These are phyloP conservation scores for Lentinula novae-zelandiae DNA, from an alignment of 1,284 basidiomycete species.

Conservation along the genomic window DNA sequence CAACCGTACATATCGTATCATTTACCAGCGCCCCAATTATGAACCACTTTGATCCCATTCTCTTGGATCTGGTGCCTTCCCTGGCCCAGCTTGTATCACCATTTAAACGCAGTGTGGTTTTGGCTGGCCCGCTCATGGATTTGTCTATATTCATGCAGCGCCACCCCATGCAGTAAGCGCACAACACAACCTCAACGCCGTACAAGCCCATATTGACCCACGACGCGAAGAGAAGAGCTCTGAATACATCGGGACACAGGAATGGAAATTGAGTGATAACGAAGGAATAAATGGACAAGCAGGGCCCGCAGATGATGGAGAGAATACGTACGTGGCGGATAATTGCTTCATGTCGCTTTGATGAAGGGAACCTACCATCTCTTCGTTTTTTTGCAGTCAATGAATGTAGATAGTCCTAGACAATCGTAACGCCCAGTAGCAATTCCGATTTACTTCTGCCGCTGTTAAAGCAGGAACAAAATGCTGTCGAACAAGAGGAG, in stretches of 20 bases:
- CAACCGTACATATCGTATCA: conserved; percentile 5
- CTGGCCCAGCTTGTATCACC: neutral
- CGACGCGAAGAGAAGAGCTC: conserved; percentile 3
- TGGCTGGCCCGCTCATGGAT: neutral
- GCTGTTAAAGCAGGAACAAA: neutral
- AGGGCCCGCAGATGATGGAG: neutral
- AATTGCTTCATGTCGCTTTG: neutral
- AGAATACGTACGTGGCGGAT: neutral
- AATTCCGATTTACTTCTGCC: neutral
- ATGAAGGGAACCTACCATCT: neutral
- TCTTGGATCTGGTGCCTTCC: neutral
- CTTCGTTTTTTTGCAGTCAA: neutral
- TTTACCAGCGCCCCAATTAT: neutral
- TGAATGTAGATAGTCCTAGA: too few relatives aligned
- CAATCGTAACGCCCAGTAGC: neutral
- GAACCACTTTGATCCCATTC: neutral
- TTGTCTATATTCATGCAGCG: neutral
- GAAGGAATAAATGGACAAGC: neutral
- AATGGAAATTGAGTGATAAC: neutral
- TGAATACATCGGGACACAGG: neutral
- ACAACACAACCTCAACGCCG: neutral
- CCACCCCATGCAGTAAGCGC: conserved; percentile 5
- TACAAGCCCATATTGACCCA: conserved; percentile 8
- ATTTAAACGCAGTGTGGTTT: neutral
- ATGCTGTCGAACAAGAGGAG: neutral